Conservation (phyloP, 2,329 filamentous ascomycete genomes). For the Claviceps sp. region DNA sequence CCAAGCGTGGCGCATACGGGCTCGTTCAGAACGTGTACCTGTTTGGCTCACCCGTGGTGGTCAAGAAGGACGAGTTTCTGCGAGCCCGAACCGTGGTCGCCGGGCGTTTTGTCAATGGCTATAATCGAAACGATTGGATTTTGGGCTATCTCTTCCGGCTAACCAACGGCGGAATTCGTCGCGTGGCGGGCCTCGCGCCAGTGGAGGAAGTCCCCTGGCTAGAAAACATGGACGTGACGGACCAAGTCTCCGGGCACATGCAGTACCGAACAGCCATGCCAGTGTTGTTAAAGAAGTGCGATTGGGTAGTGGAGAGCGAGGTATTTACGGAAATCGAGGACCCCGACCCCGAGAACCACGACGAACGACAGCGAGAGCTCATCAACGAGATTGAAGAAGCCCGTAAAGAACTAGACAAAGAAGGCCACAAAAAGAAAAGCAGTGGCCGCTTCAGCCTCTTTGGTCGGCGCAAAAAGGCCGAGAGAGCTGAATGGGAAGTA, state of each 20-base stretch:
- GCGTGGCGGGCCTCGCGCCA: conserved; percentile 69
- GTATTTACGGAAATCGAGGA: conserved; percentile 97
- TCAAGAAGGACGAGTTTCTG: conserved; percentile 80
- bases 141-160: conserved; percentile 89
- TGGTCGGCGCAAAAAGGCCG: conserved; percentile 63
- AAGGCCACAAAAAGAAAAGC: conserved; percentile 57
- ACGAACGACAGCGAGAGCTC: conserved; percentile 74
- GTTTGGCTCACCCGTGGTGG: conserved; percentile 84
- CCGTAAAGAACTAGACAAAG: conserved; percentile 69
- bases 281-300: conserved; percentile 69
- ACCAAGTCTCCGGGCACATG: conserved; percentile 85
- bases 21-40: conserved; percentile 91
- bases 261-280: conserved; percentile 92
- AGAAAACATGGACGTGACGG: conserved; percentile 82
- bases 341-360: conserved; percentile 87
- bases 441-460: conserved; percentile 59
- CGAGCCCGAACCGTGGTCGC: conserved; percentile 71
- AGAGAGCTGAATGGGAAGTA: conserved; percentile 87
- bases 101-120: conserved; percentile 91
- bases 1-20: conserved; percentile 70
- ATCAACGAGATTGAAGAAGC: conserved; percentile 97
- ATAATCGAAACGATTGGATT: conserved; percentile 94
- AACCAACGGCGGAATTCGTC: conserved; percentile 81
- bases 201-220: conserved; percentile 66
- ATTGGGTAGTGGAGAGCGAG: conserved; percentile 82